Evolutionary conservation across 164 flowering plant species (phyloP).

Genomic region (Amborella trichopoda): DNA sequence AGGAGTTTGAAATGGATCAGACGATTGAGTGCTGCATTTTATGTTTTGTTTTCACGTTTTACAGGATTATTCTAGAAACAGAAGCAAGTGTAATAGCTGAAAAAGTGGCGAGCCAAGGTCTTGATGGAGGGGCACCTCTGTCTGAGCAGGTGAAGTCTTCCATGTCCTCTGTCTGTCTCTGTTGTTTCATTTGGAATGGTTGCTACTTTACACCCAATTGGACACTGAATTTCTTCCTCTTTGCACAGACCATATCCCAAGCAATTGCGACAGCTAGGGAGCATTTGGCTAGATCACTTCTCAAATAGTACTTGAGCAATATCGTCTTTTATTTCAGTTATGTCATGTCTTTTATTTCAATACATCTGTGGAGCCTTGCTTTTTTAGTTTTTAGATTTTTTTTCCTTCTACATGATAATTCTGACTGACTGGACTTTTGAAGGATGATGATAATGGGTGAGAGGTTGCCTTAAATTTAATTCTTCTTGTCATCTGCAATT

Average conservation of each 20-base stretch:
- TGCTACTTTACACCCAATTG: background rate
- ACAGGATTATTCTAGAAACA: slow-evolving; percentile 27
- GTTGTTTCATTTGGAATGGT: background rate
- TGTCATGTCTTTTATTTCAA: too few relatives aligned
- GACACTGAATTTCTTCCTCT: background rate
- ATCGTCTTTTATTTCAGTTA: too few relatives aligned
- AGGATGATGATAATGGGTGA: too few relatives aligned
- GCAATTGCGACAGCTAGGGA: slow-evolving; percentile 61
- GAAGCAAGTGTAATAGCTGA: slow-evolving; percentile 41
- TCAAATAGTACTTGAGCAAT: too few relatives aligned
- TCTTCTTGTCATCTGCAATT: too few relatives aligned
- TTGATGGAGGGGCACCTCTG: slow-evolving; percentile 40
- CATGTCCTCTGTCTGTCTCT: background rate
- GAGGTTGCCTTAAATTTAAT: too few relatives aligned
- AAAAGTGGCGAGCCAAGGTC: slow-evolving; percentile 39
- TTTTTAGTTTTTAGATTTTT: too few relatives aligned
- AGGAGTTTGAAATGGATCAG: too few relatives aligned
- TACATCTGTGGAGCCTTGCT: too few relatives aligned
- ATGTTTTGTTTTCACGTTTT: slow-evolving; percentile 4
- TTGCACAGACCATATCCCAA: slow-evolving; percentile 47
- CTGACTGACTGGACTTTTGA: too few relatives aligned
- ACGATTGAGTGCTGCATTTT: too few relatives aligned
- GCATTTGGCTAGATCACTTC: slow-evolving; percentile 51
- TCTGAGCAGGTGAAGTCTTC: slow-evolving; percentile 49
- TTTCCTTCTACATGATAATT: too few relatives aligned